Conservation (phyloP, 2,329 filamentous ascomycete species). For the Talaromyces sp. region DNA sequence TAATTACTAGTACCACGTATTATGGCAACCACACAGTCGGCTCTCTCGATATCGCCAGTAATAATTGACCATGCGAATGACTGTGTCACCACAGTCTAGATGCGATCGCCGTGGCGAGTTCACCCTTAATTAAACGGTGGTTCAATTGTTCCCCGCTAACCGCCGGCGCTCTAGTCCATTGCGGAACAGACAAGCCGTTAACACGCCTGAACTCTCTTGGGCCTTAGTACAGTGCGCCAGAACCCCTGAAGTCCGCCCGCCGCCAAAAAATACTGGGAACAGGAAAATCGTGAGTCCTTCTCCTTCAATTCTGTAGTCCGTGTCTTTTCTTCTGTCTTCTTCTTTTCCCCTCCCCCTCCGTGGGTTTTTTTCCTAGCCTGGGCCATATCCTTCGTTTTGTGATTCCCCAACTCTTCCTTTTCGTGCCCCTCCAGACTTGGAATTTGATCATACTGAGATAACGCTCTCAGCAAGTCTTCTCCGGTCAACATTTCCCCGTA, state of each 20-base stretch:
- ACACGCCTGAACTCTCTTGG: not conserved
- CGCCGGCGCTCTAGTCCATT: not conserved
- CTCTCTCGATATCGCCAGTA: no score
- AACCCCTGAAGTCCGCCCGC: not conserved
- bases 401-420: not conserved
- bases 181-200: not conserved
- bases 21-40: not conserved
- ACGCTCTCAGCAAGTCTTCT: not conserved
- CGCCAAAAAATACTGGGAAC: not conserved
- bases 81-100: not conserved
- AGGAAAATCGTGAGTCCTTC: not conserved
- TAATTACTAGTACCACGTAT: no score
- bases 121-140: not conserved
- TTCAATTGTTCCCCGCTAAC: not conserved
- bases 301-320: not conserved
- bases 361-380: not conserved
- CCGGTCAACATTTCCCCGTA: not conserved
- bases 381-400: slow-evolving; percentile 1
- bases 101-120: not conserved
- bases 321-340: not conserved
- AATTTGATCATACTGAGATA: not conserved
- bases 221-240: not conserved
- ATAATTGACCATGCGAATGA: no score
- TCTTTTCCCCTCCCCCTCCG: not conserved
- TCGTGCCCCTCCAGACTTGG: not conserved